Conservation (phyloP, 805 yeast species). For the Blastobotrys peoriensis region DNA sequence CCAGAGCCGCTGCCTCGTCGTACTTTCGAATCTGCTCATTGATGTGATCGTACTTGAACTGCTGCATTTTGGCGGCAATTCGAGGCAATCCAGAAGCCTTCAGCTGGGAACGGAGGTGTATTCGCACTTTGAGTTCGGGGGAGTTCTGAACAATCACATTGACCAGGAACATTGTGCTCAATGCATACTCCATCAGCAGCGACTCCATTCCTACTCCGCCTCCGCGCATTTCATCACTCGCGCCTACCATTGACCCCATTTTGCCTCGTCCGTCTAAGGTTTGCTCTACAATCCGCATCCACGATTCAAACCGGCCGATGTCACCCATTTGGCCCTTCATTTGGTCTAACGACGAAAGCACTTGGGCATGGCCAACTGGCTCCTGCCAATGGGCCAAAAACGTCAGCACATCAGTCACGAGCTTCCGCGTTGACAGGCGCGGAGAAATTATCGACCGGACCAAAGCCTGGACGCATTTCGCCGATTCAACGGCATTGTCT, state of each 20-base stretch:
- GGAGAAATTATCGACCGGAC: slow-evolving; percentile 71
- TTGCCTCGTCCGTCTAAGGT: slow-evolving; percentile 82
- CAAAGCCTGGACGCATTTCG: slow-evolving; percentile 51
- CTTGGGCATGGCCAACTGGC: slow-evolving; percentile 50
- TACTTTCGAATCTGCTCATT: slow-evolving; percentile 62
- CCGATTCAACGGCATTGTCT: slow-evolving; percentile 41
- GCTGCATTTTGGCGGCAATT: slow-evolving; percentile 46
- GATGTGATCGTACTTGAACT: slow-evolving; percentile 51
- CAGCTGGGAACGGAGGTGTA: slow-evolving; percentile 55
- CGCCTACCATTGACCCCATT: slow-evolving; percentile 88
- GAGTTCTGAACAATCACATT: slow-evolving; percentile 46
- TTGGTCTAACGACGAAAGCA: slow-evolving; percentile 46
- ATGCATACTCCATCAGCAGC: slow-evolving; percentile 62
- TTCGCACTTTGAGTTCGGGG: slow-evolving; percentile 35
- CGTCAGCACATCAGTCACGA: slow-evolving; percentile 72
- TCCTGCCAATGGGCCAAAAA: slow-evolving; percentile 43
- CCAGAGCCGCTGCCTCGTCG: slow-evolving; percentile 49
- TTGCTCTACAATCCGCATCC: slow-evolving; percentile 61
- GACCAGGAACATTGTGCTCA: slow-evolving; percentile 63
- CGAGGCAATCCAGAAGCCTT: slow-evolving; percentile 50
- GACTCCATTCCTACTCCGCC: slow-evolving; percentile 49
- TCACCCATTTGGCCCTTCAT: slow-evolving; percentile 34
- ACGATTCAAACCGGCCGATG: slow-evolving; percentile 50
- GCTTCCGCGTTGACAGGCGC: slow-evolving; percentile 64
- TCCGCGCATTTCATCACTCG: slow-evolving; percentile 69